phyloP scores from a whole-genome alignment of 129 eudicot species.

The Tagetes erecta region DNA sequence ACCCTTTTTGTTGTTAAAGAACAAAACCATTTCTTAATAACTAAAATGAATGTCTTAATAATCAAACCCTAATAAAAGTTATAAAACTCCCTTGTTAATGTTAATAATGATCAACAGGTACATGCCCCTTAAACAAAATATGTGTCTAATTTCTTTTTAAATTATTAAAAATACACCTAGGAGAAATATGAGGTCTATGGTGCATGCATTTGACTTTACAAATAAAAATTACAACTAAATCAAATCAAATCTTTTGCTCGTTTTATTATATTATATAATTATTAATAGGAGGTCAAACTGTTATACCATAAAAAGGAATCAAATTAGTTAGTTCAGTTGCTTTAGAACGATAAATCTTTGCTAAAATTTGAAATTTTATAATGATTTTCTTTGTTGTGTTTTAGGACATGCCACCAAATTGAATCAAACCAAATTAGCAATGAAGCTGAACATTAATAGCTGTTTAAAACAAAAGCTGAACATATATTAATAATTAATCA shows the following conservation, averaged over 20 bases:
- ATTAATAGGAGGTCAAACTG: slow-evolving; percentile 20
- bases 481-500: too few relatives aligned
- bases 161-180: slow-evolving; percentile 23
- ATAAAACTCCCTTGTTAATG: too few relatives aligned
- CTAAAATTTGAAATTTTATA: not conserved
- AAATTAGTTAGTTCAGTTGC: slow-evolving; percentile 2
- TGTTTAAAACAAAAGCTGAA: not conserved
- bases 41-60: not conserved
- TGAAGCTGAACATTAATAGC: not conserved
- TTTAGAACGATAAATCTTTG: not conserved
- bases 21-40: not conserved
- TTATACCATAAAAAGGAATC: slow-evolving; percentile 12
- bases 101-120: not conserved
- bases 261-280: not conserved
- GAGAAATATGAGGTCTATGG: slow-evolving; percentile 38
- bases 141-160: not conserved
- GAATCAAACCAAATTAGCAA: not conserved
- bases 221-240: slow-evolving; percentile 13
- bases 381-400: not conserved
- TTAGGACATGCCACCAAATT: not conserved
- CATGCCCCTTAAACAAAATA: not conserved
- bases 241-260: slow-evolving; percentile 31
- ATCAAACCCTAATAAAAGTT: too few relatives aligned
- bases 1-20: too few relatives aligned
- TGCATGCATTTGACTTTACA: slow-evolving; percentile 43